Evolutionary conservation across 2,329 filamentous ascomycete species (phyloP), one percentile per base, ranked within the genome.

Genomic region (Exophiala sp.): DNA sequence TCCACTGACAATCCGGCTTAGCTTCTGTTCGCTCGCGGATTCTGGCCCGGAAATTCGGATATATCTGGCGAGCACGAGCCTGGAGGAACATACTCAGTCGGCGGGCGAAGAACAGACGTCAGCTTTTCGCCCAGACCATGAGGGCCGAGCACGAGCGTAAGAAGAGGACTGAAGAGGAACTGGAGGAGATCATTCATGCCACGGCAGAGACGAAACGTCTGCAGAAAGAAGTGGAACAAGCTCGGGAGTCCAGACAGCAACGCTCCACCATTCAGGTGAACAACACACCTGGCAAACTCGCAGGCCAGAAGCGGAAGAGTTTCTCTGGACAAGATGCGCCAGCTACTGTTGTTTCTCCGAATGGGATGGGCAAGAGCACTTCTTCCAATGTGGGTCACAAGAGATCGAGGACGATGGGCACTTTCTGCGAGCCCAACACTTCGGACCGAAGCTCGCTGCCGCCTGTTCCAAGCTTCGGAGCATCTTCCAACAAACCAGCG

Each of bases 281-380:
- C 16, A 44, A 14, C 14, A 24, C n/a, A 22, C 43, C 43, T 16
- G 37, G 42, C 32, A 54, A 51, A 40, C 22, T 55, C 9, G 59
- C 58, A 35, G 59, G 59, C 16, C 53, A 53, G 29, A 60, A 60
- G 53, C 46, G 59, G 40, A 62, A 60, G 40, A 53, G 48, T 27
- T 50, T 57, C 84, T 0, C 88, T 85, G 0, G 83, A 79, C 21
- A 95, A 81, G 87, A 95, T 91, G 38, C 89, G 76, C 3, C 85
- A 81, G 2, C 95, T 82, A 0, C 88, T 87, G 59, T 19, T 11
- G 16, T 23, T 8, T 41, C 38, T 2, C 13, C 23, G 19, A 40
- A 49, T 13, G 19, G 37, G 34, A 38, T 38, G 14, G 23, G 30
- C 42, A 19, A 14, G 14, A 22, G 39, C 19, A 18, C 55, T 14